These are phyloP conservation scores for Setaria viridis DNA, from an alignment of 202 grass and related monocot genomes.

Conservation along the genomic window DNA sequence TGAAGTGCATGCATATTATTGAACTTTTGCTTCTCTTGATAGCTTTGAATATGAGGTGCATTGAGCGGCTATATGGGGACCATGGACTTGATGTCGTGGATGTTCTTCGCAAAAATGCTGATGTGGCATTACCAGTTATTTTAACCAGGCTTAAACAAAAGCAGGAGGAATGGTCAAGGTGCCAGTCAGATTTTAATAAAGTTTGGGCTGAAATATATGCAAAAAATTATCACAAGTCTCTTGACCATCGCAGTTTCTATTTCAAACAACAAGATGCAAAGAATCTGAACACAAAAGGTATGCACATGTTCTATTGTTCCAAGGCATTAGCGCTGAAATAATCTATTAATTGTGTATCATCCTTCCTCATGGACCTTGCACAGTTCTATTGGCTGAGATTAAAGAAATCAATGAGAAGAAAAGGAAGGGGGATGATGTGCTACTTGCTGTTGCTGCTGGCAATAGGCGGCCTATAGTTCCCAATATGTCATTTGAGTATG, in stretches of 20 bases:
- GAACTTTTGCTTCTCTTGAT: conserved; percentile 24
- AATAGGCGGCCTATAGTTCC: conserved; percentile 71
- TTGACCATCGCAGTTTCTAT: conserved; percentile 98
- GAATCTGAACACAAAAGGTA: conserved; percentile 91
- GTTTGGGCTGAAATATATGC: conserved; percentile 98
- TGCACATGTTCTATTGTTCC: conserved; percentile 19
- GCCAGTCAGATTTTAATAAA: conserved; percentile 94
- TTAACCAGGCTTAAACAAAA: conserved; percentile 92
- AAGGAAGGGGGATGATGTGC: conserved; percentile 79
- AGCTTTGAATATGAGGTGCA: conserved; percentile 89
- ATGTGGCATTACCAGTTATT: conserved; percentile 86
- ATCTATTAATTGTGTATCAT: not conserved
- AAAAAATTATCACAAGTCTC: conserved; percentile 99
- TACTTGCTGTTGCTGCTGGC: conserved; percentile 84
- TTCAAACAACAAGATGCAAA: conserved; percentile 99
- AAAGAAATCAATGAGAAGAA: conserved; percentile 99
- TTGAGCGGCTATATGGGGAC: conserved; percentile 93
- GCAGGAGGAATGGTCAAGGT: conserved; percentile 92
- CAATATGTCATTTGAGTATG: conserved; percentile 88
- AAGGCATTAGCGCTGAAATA: not conserved
- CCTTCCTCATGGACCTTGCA: not conserved
- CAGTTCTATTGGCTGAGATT: conserved; percentile 88
- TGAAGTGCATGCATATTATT: conserved; percentile 3
- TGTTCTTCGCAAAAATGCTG: conserved; percentile 81
- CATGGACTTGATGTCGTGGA: conserved; percentile 97